Conservation (phyloP, 2,329 filamentous ascomycete genomes). For the Beauveria brongniartii region DNA sequence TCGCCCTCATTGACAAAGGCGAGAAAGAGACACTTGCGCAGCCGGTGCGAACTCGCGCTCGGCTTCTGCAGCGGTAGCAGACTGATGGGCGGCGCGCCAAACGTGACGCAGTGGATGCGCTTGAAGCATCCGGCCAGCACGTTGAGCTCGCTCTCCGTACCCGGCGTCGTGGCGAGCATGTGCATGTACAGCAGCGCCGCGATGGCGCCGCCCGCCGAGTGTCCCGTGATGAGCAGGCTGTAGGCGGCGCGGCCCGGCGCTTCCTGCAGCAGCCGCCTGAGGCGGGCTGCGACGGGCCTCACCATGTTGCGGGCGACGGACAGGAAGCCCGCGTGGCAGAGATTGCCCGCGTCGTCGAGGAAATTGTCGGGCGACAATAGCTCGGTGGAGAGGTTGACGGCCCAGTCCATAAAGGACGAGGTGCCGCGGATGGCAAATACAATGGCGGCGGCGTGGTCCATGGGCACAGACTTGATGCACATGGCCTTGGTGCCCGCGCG, state of each 20-base stretch:
- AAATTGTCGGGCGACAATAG: constrained; percentile 61
- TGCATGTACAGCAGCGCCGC: constrained; percentile 73
- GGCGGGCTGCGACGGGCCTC: constrained; percentile 58
- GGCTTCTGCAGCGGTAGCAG: constrained; percentile 61
- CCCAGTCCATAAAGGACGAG: constrained; percentile 77
- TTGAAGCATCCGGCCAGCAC: constrained; percentile 63
- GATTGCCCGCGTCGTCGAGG: constrained; percentile 68
- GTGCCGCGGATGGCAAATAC: constrained; percentile 80
- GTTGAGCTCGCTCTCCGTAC: constrained; percentile 59
- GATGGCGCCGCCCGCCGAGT: constrained; percentile 79
- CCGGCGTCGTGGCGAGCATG: constrained; percentile 56
- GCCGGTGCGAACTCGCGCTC: constrained; percentile 24
- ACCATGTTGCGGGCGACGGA: constrained; percentile 70
- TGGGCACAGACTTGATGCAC: constrained; percentile 72
- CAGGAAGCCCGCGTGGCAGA: constrained; percentile 75
- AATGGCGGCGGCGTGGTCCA: constrained; percentile 70
- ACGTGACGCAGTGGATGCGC: constrained; percentile 75
- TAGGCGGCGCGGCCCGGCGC: constrained; percentile 58
- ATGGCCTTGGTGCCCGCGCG: constrained; percentile 73
- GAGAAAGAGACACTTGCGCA: constrained; percentile 65
- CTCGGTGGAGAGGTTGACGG: constrained; percentile 67
- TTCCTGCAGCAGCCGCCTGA: constrained; percentile 63
- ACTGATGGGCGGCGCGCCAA: constrained; percentile 73
- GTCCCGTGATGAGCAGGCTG: constrained; percentile 75
- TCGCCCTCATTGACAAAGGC: constrained; percentile 83